A percentile compares a stretch with the other conserved stretches of the same genome.
phyloP scores from a whole-genome alignment of 345 rosid species.

The Punica granatum region DNA sequence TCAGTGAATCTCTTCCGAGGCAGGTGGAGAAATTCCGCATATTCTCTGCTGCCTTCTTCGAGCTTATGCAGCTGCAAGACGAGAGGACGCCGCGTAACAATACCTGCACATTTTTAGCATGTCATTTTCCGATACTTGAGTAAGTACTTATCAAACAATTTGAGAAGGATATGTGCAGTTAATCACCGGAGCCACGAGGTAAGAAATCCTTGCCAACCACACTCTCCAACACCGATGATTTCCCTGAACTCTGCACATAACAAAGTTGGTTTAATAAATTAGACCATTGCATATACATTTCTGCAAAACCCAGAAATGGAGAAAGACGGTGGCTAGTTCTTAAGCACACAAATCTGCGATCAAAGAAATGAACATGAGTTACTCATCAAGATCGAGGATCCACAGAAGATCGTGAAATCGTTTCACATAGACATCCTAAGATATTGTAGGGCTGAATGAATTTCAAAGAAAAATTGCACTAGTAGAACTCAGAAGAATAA shows the following conservation, averaged over 20 bases:
- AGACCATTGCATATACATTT: neutral
- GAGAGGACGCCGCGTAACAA: constrained; percentile 93
- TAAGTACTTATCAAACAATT: neutral
- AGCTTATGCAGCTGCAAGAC: constrained; percentile 96
- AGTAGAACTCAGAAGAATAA: neutral
- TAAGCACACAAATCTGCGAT: neutral
- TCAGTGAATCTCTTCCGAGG: constrained; percentile 79
- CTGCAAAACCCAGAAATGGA: neutral
- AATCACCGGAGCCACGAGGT: constrained; percentile 99
- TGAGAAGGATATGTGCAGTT: neutral
- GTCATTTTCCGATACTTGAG: neutral
- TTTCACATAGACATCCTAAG: neutral
- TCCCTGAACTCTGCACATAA: constrained; percentile 83
- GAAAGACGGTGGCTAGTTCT: neutral
- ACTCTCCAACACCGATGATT: constrained; percentile 97
- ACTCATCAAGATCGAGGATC: neutral
- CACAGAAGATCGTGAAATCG: neutral
- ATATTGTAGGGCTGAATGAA: neutral
- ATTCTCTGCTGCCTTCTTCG: constrained; percentile 88
- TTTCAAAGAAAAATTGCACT: neutral
- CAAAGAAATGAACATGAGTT: neutral
- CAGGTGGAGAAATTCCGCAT: constrained; percentile 95
- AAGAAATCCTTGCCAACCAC: constrained; percentile 94
- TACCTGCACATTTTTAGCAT: constrained; percentile 42
- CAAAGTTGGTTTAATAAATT: neutral